Base-by-base conservation (phyloP, 257 asterid species). In the Scutellaria baicalensis region DNA sequence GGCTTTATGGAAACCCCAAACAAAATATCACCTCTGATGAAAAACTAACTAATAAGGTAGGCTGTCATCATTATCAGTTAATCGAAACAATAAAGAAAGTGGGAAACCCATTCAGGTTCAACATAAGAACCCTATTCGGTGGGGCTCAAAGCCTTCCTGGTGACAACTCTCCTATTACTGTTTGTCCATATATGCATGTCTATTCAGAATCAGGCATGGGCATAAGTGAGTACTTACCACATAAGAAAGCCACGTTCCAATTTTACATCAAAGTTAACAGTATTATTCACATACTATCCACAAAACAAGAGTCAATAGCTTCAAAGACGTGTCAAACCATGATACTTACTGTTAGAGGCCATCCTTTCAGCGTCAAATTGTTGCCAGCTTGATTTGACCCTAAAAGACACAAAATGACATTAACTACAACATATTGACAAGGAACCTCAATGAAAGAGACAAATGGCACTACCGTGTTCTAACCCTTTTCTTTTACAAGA, bases 281-380 rank as follows among this genome's bases (percentile, higher is more conserved):
- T 13, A 47, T 7, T 14, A 48, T 59, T 59, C 51, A 43, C 47
- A 39, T 59, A 14, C 51, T 31, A 31, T 36, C 62, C 33, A 43
- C 8, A 13, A 16, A 56, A 42, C 9, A 49, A 47, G 14, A 51
- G 27, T 47, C 10, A 49, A 14, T 50, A 39, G 61, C 52, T 6
- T 43, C 6, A 27, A 50, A 64, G 56, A 66, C n/a, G 13, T 60
- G 45, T 8, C 21, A 17, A 58, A 9, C 36, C 43, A 33, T 57
- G 44, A 74, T 45, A 85, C 99, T 86, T 81, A 94, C 99, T 43
- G 99, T 89, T 64, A 94, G 84, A 23, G 99, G 99, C 97, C 99
- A 92, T 67, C 99, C 99, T 80, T 92, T 94, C 92, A 94, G 67
- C 42, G 99, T 94, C 89, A 94, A 80, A 76, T 86, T 94, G 91